Base-by-base conservation (phyloP, 331 rosid genomes). In the Malus hybrid region DNA sequence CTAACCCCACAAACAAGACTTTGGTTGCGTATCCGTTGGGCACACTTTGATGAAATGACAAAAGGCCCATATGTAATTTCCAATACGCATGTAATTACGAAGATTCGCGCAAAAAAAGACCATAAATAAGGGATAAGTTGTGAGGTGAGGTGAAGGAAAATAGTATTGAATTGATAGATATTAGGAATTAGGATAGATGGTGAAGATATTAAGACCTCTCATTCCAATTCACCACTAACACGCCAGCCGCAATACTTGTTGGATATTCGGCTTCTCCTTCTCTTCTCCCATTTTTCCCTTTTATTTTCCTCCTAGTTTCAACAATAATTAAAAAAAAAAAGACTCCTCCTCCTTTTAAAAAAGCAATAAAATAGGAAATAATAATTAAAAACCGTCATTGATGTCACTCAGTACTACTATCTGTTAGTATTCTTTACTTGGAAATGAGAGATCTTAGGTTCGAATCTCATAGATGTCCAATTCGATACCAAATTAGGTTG, bases 381-480 rank as follows among this genome's bases (percentile, higher is more conserved):
- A 31, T 14, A n/a, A 64, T 29, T 31, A 15, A 20, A n/a, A 19
- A 36, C 3, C 42, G 0, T 8, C 1, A 8, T 36, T 3, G 0
- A 8, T 36, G 42, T 1, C 11, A 2, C 10, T 36, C 0, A 36
- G 0, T 7, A 36, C 42, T 36, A 8, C 3, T 0, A 0, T 36
- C 3, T 8, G 10, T 0, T 36, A 0, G 0, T 36, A 36, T 36
- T 36, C 0, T 36, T 36, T 0, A 8, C 1, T 8, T 36, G 11
- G 0, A 36, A 36, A 0, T 36, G 11, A 36, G 42, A 36, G 0
- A 1, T 36, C 3, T 36, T 36, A 36, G 0, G 11, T 36, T 36
- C 3, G 3, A 36, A 36, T 36, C 11, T 8, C 3, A 1, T 36
- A 0, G 11, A 36, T 36, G 42, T 0, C 1, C 0, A 36, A 8